A percentile compares a stretch with the other conserved stretches of the same genome.
phyloP scores from a whole-genome alignment of 352 stramenopile genomes.

The Pythium chondricola region DNA sequence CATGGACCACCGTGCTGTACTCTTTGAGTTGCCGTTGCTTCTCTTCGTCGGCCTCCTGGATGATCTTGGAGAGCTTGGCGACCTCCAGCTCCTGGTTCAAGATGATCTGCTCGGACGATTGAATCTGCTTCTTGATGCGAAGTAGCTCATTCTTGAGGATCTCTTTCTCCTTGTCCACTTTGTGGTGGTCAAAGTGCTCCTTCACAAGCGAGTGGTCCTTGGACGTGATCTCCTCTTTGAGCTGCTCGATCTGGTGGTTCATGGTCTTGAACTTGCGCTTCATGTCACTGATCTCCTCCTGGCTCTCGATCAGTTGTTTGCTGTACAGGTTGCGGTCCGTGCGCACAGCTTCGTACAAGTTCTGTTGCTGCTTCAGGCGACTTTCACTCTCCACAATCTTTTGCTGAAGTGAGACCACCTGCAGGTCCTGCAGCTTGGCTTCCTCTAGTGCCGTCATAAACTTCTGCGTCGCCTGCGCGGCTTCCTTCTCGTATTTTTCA shows the following conservation, averaged over 20 bases:
- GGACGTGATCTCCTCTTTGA: constrained; percentile 91
- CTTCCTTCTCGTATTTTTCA: constrained; percentile 87
- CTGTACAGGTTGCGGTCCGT: constrained; percentile 91
- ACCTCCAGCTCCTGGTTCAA: constrained; percentile 80
- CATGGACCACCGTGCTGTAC: constrained; percentile 73
- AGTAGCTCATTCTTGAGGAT: constrained; percentile 86
- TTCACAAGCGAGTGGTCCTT: constrained; percentile 91
- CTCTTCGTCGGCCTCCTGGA: constrained; percentile 88
- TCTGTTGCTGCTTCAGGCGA: constrained; percentile 91
- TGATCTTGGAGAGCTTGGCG: constrained; percentile 82
- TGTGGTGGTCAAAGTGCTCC: constrained; percentile 92
- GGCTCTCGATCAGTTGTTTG: constrained; percentile 92
- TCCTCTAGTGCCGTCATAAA: constrained; percentile 82
- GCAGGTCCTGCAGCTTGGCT: constrained; percentile 70
- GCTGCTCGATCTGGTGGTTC: constrained; percentile 89
- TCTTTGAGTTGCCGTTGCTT: constrained; percentile 85
- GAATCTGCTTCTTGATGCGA: constrained; percentile 89
- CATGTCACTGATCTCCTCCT: constrained; percentile 87
- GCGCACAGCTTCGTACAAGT: constrained; percentile 90
- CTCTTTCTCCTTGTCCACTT: constrained; percentile 91
- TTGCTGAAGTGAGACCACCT: constrained; percentile 63
- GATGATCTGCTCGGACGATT: constrained; percentile 85
- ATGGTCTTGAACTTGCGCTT: constrained; percentile 90
- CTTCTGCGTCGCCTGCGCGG: constrained; percentile 62
- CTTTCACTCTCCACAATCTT: constrained; percentile 73